phyloP scores from a whole-genome alignment of 2,329 filamentous ascomycete species.

The Elsinoe batatas region DNA sequence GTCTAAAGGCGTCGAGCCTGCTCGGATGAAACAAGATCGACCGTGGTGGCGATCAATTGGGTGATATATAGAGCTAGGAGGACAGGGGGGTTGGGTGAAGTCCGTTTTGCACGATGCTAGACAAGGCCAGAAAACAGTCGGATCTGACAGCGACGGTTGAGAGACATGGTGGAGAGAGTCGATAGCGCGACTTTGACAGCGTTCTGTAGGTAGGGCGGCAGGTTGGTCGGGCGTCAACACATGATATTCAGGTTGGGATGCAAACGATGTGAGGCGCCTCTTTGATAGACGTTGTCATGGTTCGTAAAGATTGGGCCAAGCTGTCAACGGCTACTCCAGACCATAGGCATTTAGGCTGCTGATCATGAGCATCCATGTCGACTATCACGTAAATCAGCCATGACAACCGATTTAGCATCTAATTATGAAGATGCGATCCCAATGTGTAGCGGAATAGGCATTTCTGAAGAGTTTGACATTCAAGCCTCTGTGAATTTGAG shows the following conservation, averaged over 20 bases:
- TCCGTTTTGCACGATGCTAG: not conserved
- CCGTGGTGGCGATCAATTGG: not conserved
- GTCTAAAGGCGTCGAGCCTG: slow-evolving; percentile 7
- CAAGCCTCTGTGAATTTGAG: not conserved
- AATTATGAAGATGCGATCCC: not conserved
- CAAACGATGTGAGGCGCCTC: not conserved
- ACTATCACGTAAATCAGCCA: no score
- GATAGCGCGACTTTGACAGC: not conserved
- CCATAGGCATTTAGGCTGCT: not conserved
- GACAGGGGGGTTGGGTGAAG: not conserved
- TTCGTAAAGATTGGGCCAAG: not conserved
- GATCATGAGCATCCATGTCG: no score
- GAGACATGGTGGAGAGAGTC: not conserved
- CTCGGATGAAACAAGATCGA: not conserved
- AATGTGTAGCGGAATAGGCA: not conserved
- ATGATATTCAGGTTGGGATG: not conserved
- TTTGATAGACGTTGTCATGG: slow-evolving; percentile 3
- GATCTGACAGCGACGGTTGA: not conserved
- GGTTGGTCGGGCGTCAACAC: not conserved
- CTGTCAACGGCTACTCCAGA: not conserved
- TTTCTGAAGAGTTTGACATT: not conserved
- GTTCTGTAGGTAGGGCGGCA: not conserved
- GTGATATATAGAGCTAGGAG: not conserved
- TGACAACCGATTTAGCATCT: no score
- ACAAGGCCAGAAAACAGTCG: not conserved